Evolutionary conservation across 345 rosid genomes (phyloP).

Genomic region (rapeseed (Brassica napus)): DNA sequence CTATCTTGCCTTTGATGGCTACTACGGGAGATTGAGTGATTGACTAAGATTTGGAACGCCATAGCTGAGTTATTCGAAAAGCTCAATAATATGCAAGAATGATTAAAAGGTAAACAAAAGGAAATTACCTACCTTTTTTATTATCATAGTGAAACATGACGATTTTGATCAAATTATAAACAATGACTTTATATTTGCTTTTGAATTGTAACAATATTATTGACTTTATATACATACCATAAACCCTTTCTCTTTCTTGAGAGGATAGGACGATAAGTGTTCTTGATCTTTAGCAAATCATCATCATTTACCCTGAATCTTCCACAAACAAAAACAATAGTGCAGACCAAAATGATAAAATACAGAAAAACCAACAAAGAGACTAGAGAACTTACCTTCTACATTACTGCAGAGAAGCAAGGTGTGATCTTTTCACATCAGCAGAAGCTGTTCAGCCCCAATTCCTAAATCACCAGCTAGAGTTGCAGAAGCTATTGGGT

Average conservation of each 20-base stretch:
- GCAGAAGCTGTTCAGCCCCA: slow-evolving; percentile 69
- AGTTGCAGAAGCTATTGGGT: slow-evolving; percentile 23
- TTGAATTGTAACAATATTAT: background rate
- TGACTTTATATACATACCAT: slow-evolving; percentile 50
- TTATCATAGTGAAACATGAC: background rate
- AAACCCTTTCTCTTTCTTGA: slow-evolving; percentile 83
- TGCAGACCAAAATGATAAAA: slow-evolving; percentile 1
- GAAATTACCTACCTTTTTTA: too few species aligned
- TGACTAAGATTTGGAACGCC: background rate
- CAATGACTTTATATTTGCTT: background rate
- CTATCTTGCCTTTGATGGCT: too few species aligned
- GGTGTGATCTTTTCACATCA: slow-evolving; percentile 71
- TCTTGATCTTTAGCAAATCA: slow-evolving; percentile 64
- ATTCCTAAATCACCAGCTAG: slow-evolving; percentile 60
- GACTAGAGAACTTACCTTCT: slow-evolving; percentile 60
- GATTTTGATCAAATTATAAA: background rate
- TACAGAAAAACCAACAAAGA: background rate
- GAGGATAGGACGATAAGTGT: slow-evolving; percentile 57
- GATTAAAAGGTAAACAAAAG: background rate
- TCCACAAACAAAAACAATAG: background rate
- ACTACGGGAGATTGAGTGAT: background rate
- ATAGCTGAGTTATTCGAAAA: background rate
- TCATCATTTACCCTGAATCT: slow-evolving; percentile 55
- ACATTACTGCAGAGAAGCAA: slow-evolving; percentile 50
- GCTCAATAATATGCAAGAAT: background rate